phyloP scores from a whole-genome alignment of 495 filamentous ascomycete species.

The Tirmania nivea region DNA sequence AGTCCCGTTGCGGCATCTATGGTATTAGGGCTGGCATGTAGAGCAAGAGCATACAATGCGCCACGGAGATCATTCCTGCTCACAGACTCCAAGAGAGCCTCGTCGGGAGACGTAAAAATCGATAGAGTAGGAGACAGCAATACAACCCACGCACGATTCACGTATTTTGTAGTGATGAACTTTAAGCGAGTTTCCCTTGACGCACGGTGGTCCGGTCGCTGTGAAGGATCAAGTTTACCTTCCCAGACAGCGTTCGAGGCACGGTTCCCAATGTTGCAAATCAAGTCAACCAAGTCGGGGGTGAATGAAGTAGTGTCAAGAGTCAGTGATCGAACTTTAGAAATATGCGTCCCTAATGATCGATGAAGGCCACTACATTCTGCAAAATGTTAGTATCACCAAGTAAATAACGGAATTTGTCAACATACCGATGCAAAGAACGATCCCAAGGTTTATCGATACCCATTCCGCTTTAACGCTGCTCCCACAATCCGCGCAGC shows the following conservation, averaged over 20 bases:
- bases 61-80: conserved; percentile 86
- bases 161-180: conserved; percentile 92
- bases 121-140: conserved; percentile 54
- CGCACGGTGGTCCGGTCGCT: conserved; percentile 52
- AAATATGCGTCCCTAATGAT: conserved; percentile 90
- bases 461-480: conserved; percentile 92
- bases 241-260: conserved; percentile 97
- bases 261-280: conserved; percentile 77
- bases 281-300: conserved; percentile 83
- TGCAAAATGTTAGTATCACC: conserved; percentile 4
- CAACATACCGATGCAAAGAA: conserved; percentile 56
- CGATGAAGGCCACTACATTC: conserved; percentile 97
- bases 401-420: neutral
- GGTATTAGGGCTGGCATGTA: conserved; percentile 71
- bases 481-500: conserved; percentile 89
- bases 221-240: conserved; percentile 46
- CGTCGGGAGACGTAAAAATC: conserved; percentile 59
- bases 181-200: conserved; percentile 71
- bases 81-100: conserved; percentile 77
- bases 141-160: conserved; percentile 59
- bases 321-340: conserved; percentile 87
- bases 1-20: conserved; percentile 71
- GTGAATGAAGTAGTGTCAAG: conserved; percentile 91
- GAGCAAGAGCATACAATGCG: conserved; percentile 73
- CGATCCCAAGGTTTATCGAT: conserved; percentile 88